These are phyloP conservation scores for Fraxinus sp. DNA, from an alignment of 305 asterid species.

Conservation along the genomic window DNA sequence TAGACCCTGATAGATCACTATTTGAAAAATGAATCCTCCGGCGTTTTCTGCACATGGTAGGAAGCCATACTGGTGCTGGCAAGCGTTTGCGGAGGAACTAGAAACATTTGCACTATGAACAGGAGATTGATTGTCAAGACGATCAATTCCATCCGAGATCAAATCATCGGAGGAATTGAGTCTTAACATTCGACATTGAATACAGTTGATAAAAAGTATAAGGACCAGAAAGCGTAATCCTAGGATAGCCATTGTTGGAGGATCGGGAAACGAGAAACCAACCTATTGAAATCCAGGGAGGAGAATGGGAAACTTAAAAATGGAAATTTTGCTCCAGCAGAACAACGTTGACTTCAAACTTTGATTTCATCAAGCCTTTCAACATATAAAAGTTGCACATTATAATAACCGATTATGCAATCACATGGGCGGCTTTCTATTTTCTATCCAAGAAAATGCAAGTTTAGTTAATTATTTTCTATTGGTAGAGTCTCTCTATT, in stretches of 20 bases:
- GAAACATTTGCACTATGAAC: background rate
- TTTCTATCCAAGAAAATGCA: background rate
- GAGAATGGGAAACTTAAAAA: background rate
- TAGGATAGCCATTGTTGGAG: constrained; percentile 30
- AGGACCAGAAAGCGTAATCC: constrained; percentile 11
- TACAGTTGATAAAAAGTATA: constrained; percentile 22
- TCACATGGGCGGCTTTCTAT: background rate
- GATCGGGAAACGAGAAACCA: background rate
- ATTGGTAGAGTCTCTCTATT: background rate
- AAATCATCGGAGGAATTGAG: constrained; percentile 36
- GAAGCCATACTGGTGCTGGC: constrained; percentile 58
- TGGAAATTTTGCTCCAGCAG: background rate
- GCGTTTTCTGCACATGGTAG: constrained; percentile 68
- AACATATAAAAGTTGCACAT: background rate
- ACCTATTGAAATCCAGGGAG: background rate
- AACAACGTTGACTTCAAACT: background rate
- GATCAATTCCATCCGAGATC: constrained; percentile 51
- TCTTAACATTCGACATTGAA: constrained; percentile 36
- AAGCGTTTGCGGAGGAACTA: constrained; percentile 17
- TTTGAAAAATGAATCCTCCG: constrained; percentile 50
- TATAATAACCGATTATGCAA: background rate
- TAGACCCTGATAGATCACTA: constrained; percentile 48
- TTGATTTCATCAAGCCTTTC: background rate
- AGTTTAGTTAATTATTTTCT: background rate
- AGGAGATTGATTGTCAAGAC: background rate